A percentile compares a stretch with the other conserved stretches of the same genome.
These are phyloP conservation scores for Phytophthora sojae DNA, from an alignment of 352 stramenopile species.

Conservation along the genomic window DNA sequence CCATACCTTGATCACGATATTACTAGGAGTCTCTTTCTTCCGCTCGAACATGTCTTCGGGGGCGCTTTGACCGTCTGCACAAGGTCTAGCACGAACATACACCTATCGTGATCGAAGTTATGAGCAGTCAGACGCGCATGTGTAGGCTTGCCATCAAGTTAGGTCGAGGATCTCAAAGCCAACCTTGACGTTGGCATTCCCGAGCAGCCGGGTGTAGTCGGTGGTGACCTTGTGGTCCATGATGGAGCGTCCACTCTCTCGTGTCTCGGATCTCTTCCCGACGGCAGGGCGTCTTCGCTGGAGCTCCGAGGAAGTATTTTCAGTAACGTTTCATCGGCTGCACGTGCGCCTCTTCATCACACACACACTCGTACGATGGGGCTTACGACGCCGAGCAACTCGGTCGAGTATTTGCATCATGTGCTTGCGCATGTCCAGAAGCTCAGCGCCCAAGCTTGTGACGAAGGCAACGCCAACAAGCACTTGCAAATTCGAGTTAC, in stretches of 20 bases:
- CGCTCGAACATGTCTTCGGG: conserved; percentile 88
- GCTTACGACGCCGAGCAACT: conserved; percentile 17
- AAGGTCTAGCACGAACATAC: conserved; percentile 83
- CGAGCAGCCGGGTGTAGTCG: conserved; percentile 83
- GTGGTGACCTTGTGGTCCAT: conserved; percentile 91
- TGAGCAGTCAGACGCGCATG: neutral
- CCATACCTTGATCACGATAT: conserved; percentile 84
- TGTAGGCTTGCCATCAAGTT: neutral
- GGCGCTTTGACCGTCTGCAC: conserved; percentile 68
- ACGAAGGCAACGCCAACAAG: conserved; percentile 32
- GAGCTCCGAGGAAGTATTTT: conserved; percentile 14
- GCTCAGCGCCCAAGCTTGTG: conserved; percentile 31
- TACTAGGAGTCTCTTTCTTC: conserved; percentile 76
- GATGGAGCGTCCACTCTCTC: neutral
- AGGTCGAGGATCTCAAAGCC: neutral
- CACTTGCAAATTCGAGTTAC: conserved; percentile 69
- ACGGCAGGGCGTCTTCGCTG: neutral
- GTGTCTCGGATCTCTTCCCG: neutral
- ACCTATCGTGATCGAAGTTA: conserved; percentile 37
- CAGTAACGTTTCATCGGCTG: conserved; percentile 20
- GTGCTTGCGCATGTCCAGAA: conserved; percentile 52
- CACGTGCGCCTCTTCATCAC: conserved; percentile 8
- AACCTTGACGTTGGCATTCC: conserved; percentile 84
- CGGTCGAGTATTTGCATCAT: conserved; percentile 40
- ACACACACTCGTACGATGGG: conserved; percentile 7